Evolutionary conservation across 2,329 filamentous ascomycete genomes (phyloP).

Genomic region (Thelonectria olida): DNA sequence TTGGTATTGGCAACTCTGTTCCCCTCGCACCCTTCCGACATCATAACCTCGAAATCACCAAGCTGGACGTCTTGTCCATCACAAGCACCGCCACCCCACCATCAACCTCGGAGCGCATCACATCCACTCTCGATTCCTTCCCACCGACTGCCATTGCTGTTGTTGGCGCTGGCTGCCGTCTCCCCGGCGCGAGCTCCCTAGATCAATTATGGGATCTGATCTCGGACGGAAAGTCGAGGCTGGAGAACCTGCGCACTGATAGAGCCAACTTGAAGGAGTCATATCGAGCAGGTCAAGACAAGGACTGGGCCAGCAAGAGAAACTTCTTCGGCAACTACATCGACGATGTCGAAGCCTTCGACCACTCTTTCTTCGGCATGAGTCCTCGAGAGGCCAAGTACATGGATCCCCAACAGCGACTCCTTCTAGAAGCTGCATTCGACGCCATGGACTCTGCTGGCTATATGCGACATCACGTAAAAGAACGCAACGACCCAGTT

Average conservation of each 20-base stretch:
- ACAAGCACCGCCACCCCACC: not conserved
- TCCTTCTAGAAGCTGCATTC: conserved; percentile 51
- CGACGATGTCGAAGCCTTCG: conserved; percentile 41
- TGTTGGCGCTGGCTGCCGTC: conserved; percentile 34
- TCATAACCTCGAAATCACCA: conserved; percentile 21
- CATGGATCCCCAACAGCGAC: conserved; percentile 52
- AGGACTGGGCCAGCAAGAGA: conserved; percentile 21
- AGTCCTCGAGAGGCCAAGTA: conserved; percentile 46
- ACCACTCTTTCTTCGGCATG: conserved; percentile 54
- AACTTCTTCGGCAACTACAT: conserved; percentile 26
- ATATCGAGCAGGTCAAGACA: conserved; percentile 23
- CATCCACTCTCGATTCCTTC: conserved; percentile 4
- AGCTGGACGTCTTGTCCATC: conserved; percentile 18
- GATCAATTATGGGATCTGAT: conserved; percentile 36
- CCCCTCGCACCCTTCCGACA: conserved; percentile 16
- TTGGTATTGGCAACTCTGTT: conserved; percentile 29
- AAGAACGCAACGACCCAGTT: not conserved
- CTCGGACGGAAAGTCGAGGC: conserved; percentile 15
- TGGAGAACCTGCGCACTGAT: conserved; percentile 21
- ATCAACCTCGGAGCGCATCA: not conserved
- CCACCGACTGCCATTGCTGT: conserved; percentile 31
- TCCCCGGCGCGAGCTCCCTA: conserved; percentile 29
- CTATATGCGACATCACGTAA: conserved; percentile 29
- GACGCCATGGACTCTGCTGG: conserved; percentile 47
- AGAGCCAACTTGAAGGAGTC: conserved; percentile 23